Evolutionary conservation across 306 rosid species (phyloP).

Genomic region (Hippophae gyantsensis): DNA sequence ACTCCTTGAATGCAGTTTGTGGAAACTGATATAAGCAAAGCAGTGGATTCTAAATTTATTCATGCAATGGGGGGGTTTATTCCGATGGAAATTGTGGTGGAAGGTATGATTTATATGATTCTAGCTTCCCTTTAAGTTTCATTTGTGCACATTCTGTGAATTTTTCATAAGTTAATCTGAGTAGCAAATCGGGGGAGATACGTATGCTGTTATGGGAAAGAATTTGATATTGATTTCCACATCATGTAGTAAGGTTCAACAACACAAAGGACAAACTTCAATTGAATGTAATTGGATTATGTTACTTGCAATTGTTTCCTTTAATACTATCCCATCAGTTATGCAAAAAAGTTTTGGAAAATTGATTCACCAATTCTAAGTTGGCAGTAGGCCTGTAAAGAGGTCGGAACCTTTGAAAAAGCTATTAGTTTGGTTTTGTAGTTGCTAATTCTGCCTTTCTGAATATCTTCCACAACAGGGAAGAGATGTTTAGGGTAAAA

Average conservation of each 20-base stretch:
- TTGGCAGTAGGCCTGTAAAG: constrained; percentile 1
- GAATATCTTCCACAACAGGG: not conserved
- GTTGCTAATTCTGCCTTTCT: not conserved
- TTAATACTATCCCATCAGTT: too few species aligned
- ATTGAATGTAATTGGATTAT: not conserved
- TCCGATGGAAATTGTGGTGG: constrained; percentile 80
- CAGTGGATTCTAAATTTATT: constrained; percentile 21
- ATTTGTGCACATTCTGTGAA: not conserved
- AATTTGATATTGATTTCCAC: not conserved
- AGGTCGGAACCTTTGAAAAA: constrained; percentile 12
- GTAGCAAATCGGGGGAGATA: not conserved
- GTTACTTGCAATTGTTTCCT: too few species aligned
- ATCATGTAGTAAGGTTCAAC: not conserved
- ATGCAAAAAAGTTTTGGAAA: not conserved
- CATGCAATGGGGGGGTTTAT: constrained; percentile 50
- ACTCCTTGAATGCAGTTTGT: constrained; percentile 57
- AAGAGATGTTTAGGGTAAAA: constrained; percentile 2
- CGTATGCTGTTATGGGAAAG: not conserved
- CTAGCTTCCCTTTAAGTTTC: constrained; percentile 15
- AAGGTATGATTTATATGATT: constrained; percentile 39
- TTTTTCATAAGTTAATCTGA: not conserved
- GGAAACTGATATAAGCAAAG: constrained; percentile 54
- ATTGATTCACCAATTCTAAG: not conserved
- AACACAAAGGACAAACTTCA: not conserved
- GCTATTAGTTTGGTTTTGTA: constrained; percentile 14